Base-by-base conservation (phyloP, 495 filamentous ascomycete genomes). In the Letharia lupina region DNA sequence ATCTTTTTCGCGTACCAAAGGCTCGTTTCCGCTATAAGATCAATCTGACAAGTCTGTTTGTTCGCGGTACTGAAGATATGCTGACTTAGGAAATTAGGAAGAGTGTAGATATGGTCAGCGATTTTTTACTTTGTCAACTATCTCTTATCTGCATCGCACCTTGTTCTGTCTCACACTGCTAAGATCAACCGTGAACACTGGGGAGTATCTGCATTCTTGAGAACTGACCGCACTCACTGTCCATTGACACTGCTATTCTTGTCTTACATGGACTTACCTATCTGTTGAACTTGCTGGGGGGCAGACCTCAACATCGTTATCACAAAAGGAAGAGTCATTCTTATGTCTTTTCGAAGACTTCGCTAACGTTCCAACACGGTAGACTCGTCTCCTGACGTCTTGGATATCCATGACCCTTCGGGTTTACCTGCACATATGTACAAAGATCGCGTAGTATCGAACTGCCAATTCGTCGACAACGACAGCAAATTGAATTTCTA, bases 401-500 rank as follows among this genome's bases (percentile, higher is more conserved):
- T 69, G 20, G 37, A 23, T 40, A 67, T 62, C 12, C 45, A 23
- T 35, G 67, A 69, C 59, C 67, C 67, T 41, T 41, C 63, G 11
- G 45, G 23, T 60, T 33, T 65, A 10, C 40, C 39, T 18, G 39
- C 48, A 13, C n/a, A 61, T 40, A 61, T 28, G 23, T 57, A 65
- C 33, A 47, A 50, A 23, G 59, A 56, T 28, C 59, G 65, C 15
- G 23, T 58, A 5, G 62, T 69, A 18, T 67, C 62, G 39, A 54
- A 50, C 48, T 48, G 63, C 16, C 57, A 62, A 41, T 71, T 71
- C 47, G 47, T 64, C 12, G 54, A 62, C 23, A 60, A 67, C 41
- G 64, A 65, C 39, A 44, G 48, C 28, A 67, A 39, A 18, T 33
- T 71, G 13, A 64, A 65, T 44, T 58, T 71, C 33, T 67, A 64